A percentile compares a stretch with the other conserved stretches of the same genome.
These are phyloP conservation scores for Leishmania aethiopica DNA, from an alignment of 208 protist species.

Conservation along the genomic window DNA sequence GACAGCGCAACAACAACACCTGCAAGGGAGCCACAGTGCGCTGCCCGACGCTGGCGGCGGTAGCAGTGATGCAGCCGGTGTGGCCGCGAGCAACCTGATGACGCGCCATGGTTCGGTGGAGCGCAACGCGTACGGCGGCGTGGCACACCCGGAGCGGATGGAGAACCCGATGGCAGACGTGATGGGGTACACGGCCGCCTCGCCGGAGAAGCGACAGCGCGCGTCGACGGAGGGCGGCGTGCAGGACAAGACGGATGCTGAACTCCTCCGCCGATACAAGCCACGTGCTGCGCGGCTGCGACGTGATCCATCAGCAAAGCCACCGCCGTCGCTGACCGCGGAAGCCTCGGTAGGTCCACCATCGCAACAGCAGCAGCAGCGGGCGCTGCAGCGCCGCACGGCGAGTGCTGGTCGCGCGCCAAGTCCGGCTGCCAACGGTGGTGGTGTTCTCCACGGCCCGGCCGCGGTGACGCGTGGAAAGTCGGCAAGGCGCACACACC, in stretches of 20 bases:
- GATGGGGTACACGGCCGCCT: constrained; percentile 6
- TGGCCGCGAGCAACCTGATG: not conserved
- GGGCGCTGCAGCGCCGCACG: not conserved
- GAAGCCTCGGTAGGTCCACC: not conserved
- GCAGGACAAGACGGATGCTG: constrained; percentile 3
- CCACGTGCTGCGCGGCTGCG: constrained; percentile 13
- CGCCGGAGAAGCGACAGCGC: constrained; percentile 5
- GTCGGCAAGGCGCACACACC: not conserved
- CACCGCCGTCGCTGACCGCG: not conserved
- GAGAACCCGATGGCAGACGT: constrained; percentile 7
- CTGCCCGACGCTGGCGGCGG: not conserved
- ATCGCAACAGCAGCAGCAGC: not conserved
- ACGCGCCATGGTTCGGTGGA: not conserved
- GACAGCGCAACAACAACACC: constrained; percentile 33
- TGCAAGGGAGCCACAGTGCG: not conserved
- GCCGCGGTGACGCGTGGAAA: not conserved
- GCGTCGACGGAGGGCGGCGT: not conserved
- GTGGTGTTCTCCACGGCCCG: not conserved
- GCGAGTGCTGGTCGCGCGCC: not conserved
- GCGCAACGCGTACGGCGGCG: constrained; percentile 17
- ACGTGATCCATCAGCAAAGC: constrained; percentile 1
- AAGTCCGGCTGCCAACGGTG: not conserved
- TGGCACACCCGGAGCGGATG: constrained; percentile 13
- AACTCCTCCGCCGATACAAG: constrained; percentile 35
- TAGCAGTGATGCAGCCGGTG: not conserved